Evolutionary conservation across 2,329 filamentous ascomycete species (phyloP), one percentile per base, ranked within the genome.

Genomic region (Neurospora crassa): DNA sequence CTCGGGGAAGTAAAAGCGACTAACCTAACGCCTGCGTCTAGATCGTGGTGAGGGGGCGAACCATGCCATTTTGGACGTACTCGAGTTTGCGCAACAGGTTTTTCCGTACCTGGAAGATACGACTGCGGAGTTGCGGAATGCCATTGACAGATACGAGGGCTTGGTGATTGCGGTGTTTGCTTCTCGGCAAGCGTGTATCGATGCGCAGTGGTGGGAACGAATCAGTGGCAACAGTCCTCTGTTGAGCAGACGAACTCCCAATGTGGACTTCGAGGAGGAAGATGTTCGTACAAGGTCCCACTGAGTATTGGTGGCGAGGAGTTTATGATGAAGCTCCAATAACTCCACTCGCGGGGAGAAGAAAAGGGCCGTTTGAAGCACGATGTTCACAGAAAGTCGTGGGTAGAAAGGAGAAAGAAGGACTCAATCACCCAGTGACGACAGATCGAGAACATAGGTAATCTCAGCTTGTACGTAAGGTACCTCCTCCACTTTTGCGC

Each of bases 11-110:
- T 41, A 10, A 14, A 68, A 18, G 43, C 42, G 68, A 24, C 11
- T 3, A 42, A 42, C 43, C 74, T 71, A 71, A 68, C 2, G 2
- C 29, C 14, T n/a, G 20, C 40, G 40, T 42, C 41, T 72, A 89
- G 86, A 86, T 74, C 82, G 87, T 14, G 87, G 87, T 2, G 87
- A 89, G 77, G 86, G 85, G 0, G 86, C 85, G 6, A 89, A 89
- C 73, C 86, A 88, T 69, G 86, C 84, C 2, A 85, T 89, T 43
- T 77, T 83, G 7, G 87, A 88, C 74, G 84, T 85, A 0, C 75
- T 80, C 2, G 82, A 85, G 43, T 80, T 88, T 63, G 79, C 81
- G 0, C 79, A 81, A 11, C 75, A 76, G 5, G 74, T 82, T 1
- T 40, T 75, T 0, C 77, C 80, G 0, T 34, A 72, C 1, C 73